A percentile compares a stretch with the other conserved stretches of the same genome.
Evolutionary conservation across 495 filamentous ascomycete species (phyloP).

Genomic region (Amphirosellinia nigrospora): DNA sequence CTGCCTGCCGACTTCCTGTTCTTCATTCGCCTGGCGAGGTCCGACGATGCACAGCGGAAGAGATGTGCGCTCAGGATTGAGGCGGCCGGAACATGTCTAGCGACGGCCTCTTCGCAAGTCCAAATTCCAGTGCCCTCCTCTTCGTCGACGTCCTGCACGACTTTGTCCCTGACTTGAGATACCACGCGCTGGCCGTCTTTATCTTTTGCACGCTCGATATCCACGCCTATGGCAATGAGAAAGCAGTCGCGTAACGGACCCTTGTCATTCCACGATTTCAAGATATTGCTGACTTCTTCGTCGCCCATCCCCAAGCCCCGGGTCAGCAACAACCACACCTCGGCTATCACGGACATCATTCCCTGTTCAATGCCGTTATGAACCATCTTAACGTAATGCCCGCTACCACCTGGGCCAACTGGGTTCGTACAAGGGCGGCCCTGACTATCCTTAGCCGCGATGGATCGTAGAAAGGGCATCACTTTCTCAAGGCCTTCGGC

Average conservation of each 20-base stretch:
- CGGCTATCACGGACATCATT: slow-evolving; percentile 59
- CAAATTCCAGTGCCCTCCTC: slow-evolving; percentile 74
- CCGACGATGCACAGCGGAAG: slow-evolving; percentile 68
- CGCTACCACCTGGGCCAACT: slow-evolving; percentile 67
- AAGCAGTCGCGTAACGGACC: slow-evolving; percentile 67
- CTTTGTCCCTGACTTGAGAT: slow-evolving; percentile 73
- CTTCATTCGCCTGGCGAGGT: slow-evolving; percentile 60
- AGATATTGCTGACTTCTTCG: slow-evolving; percentile 67
- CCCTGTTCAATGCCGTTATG: slow-evolving; percentile 81
- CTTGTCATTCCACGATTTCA: slow-evolving; percentile 63
- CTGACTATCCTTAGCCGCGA: slow-evolving; percentile 64
- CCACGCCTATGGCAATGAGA: slow-evolving; percentile 66
- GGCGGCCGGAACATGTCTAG: slow-evolving; percentile 67
- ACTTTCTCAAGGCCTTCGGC: slow-evolving; percentile 61
- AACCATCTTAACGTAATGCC: slow-evolving; percentile 80
- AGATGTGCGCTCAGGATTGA: slow-evolving; percentile 70
- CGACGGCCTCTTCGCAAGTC: slow-evolving; percentile 66
- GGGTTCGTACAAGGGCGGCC: slow-evolving; percentile 67
- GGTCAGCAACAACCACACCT: slow-evolving; percentile 71
- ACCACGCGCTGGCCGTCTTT: slow-evolving; percentile 61
- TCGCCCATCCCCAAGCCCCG: slow-evolving; percentile 64
- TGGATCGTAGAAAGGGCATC: slow-evolving; percentile 63
- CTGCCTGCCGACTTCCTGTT: slow-evolving; percentile 10
- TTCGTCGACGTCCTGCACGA: slow-evolving; percentile 72
- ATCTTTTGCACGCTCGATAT: slow-evolving; percentile 63